Percentiles rank a stretch among this genome's conserved stretches.
These are phyloP conservation scores for Nicotiana undulata DNA, from an alignment of 257 asterid genomes.

Conservation along the genomic window DNA sequence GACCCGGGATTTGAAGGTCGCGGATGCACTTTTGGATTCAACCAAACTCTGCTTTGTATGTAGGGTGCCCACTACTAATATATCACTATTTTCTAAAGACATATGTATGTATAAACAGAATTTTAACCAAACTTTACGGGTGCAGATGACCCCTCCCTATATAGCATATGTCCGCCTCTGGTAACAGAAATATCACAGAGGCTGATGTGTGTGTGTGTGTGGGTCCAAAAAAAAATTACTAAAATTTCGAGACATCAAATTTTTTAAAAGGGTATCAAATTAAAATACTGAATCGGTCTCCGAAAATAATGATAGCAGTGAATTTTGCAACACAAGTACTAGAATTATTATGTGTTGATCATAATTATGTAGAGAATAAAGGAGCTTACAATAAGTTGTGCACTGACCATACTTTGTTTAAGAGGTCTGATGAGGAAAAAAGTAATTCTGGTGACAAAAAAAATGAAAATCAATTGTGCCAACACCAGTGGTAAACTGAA, in stretches of 20 bases:
- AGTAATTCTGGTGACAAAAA: conserved; percentile 18
- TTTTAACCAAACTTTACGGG: too few relatives aligned
- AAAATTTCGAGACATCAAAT: too few relatives aligned
- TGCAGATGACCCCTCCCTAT: too few relatives aligned
- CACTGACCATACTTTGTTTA: conserved; percentile 51
- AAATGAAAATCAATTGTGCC: conserved; percentile 28
- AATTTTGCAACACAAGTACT: neutral
- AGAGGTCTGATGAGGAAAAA: conserved; percentile 28
- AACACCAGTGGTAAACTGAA: conserved; percentile 30
- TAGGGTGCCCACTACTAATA: too few relatives aligned
- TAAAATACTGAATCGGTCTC: neutral
- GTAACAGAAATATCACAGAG: neutral
- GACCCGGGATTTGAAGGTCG: too few relatives aligned
- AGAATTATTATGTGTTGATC: neutral
- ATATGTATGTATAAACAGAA: too few relatives aligned
- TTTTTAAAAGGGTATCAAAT: neutral
- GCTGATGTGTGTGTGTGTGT: neutral
- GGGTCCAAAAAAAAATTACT: too few relatives aligned
- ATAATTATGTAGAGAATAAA: neutral
- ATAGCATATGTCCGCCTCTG: too few relatives aligned
- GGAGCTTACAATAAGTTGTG: conserved; percentile 53
- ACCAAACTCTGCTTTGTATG: too few relatives aligned
- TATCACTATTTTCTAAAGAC: too few relatives aligned
- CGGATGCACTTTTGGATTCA: too few relatives aligned
- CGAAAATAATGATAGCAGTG: neutral